Evolutionary conservation across 106 monocot genomes (phyloP).

Genomic region (Cymbidium sinense): DNA sequence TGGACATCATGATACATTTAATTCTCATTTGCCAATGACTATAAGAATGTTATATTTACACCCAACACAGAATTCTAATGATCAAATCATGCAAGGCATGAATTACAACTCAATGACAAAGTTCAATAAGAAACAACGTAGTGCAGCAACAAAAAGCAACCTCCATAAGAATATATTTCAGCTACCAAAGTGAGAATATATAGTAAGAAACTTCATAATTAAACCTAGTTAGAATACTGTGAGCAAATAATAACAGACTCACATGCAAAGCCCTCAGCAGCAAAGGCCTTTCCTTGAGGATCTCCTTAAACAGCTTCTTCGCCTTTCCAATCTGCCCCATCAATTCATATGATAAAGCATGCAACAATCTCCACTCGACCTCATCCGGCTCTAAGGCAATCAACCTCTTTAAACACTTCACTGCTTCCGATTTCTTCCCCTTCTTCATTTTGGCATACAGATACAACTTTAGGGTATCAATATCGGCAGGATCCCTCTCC

Average conservation of each 20-base stretch:
- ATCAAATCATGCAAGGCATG: no score
- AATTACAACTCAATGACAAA: no score
- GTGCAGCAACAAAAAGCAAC: no score
- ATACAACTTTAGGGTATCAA: constrained; percentile 58
- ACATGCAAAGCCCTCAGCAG: constrained; percentile 77
- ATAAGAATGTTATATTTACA: no score
- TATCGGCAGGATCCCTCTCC: constrained; percentile 44
- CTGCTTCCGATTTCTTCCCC: constrained; percentile 45
- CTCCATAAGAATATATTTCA: no score
- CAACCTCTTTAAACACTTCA: constrained; percentile 53
- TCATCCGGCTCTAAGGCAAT: constrained; percentile 66
- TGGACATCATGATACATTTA: no score
- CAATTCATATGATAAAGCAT: constrained; percentile 62
- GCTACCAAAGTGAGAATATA: background rate
- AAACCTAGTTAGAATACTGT: background rate
- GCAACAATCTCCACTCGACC: constrained; percentile 74
- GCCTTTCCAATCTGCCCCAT: constrained; percentile 66
- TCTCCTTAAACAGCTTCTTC: constrained; percentile 59
- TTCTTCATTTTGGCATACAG: constrained; percentile 68
- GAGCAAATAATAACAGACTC: constrained; percentile 12
- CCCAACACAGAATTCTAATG: no score
- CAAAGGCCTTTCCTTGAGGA: constrained; percentile 71
- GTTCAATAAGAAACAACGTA: no score
- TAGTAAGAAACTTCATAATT: background rate
- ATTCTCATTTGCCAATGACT: no score